Conservation (phyloP, 805 yeast genomes). For the Wickerhamomyces tratensis region DNA sequence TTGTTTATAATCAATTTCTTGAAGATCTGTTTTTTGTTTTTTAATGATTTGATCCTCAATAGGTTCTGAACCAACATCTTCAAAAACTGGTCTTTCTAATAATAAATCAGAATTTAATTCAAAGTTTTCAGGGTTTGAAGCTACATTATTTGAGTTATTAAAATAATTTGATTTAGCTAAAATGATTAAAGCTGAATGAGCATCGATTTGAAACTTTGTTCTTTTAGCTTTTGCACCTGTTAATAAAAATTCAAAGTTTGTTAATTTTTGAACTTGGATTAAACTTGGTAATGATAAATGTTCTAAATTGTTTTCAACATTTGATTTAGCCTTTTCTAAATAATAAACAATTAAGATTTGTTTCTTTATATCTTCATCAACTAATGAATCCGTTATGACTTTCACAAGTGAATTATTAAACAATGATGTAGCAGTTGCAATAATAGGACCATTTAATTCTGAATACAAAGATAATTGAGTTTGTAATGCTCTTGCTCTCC, state of each 20-base stretch:
- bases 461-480: conserved; percentile 54
- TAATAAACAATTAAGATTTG: conserved; percentile 38
- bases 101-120: conserved; percentile 67
- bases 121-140: conserved; percentile 41
- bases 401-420: conserved; percentile 15
- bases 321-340: conserved; percentile 60
- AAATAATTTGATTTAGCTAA: conserved; percentile 46
- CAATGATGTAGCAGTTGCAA: conserved; percentile 25
- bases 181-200: conserved; percentile 66
- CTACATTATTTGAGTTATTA: conserved; percentile 20
- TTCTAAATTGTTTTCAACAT: conserved; percentile 56
- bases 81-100: conserved; percentile 67
- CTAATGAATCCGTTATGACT: conserved; percentile 13
- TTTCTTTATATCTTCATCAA: conserved; percentile 22
- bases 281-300: conserved; percentile 47
- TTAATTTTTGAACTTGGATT: conserved; percentile 43
- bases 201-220: conserved; percentile 69
- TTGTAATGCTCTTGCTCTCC: conserved; percentile 65
- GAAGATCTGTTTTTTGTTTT: conserved; percentile 28
- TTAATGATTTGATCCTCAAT: conserved; percentile 29
- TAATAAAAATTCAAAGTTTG: conserved; percentile 52
- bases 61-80: conserved; percentile 42
- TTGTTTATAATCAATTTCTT: conserved; percentile 27
- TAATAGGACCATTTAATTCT: conserved; percentile 45
- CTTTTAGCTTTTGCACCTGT: conserved; percentile 87